These are phyloP conservation scores for Scytalidium sp. DNA, from an alignment of 2,329 filamentous ascomycete genomes.

Conservation along the genomic window DNA sequence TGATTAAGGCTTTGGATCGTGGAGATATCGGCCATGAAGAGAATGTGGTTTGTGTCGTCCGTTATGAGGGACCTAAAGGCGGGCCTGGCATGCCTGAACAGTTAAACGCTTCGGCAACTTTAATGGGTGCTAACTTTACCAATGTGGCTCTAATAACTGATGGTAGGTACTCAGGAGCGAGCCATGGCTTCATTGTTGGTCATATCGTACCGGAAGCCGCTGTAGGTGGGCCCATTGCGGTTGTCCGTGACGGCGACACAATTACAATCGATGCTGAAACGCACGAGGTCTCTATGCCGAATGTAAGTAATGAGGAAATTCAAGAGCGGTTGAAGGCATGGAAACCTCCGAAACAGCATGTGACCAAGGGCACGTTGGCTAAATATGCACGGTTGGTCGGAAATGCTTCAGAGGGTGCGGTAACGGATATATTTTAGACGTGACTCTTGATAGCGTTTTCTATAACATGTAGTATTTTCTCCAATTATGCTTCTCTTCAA, in stretches of 20 bases:
- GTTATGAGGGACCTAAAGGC: conserved; percentile 91
- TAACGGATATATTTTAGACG: conserved; percentile 81
- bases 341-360: conserved; percentile 67
- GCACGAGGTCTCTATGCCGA: conserved; percentile 70
- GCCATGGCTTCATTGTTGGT: conserved; percentile 90
- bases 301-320: conserved; percentile 66
- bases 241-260: conserved; percentile 76
- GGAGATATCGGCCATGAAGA: conserved; percentile 69
- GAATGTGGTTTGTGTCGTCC: conserved; percentile 84
- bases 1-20: conserved; percentile 70
- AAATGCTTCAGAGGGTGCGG: conserved; percentile 86
- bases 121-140: conserved; percentile 86
- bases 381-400: conserved; percentile 89
- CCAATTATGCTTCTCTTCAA: conserved; percentile 53
- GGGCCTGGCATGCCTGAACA: conserved; percentile 97
- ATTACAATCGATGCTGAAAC: conserved; percentile 83
- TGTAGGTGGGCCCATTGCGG: conserved; percentile 81
- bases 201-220: conserved; percentile 91
- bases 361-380: conserved; percentile 79
- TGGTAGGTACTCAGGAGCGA: conserved; percentile 83
- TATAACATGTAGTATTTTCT: too few relatives aligned
- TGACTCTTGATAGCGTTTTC: too few relatives aligned
- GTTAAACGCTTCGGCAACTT: conserved; percentile 80
- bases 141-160: conserved; percentile 93
- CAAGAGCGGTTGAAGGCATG: conserved; percentile 60